A percentile compares a stretch with the other conserved stretches of the same genome.
These are phyloP conservation scores for Chalciporus piperatus DNA, from an alignment of 768 basidiomycete genomes.

Conservation along the genomic window DNA sequence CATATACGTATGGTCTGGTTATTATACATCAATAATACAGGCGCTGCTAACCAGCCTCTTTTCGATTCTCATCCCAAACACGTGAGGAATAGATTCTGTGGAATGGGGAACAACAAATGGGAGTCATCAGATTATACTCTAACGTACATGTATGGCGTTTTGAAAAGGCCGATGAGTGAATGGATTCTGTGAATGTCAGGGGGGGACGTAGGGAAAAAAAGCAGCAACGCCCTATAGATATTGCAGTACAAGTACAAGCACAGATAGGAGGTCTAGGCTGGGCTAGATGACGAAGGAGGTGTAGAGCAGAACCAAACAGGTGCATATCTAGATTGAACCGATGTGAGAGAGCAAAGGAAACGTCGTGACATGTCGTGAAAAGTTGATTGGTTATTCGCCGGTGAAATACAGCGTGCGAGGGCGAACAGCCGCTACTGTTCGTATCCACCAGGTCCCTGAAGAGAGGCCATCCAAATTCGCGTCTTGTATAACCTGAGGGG, in stretches of 20 bases:
- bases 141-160: constrained; percentile 11
- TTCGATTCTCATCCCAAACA: constrained; percentile 4
- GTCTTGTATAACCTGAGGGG: constrained; percentile 84
- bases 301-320: neutral
- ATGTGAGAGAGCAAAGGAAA: constrained; percentile 4
- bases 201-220: neutral
- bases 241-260: constrained; percentile 24
- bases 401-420: constrained; percentile 1
- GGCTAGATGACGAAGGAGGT: constrained; percentile 29
- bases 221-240: constrained; percentile 19
- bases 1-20: constrained; percentile 10
- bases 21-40: constrained; percentile 31
- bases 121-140: constrained; percentile 2
- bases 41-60: constrained; percentile 6
- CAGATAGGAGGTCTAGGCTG: constrained; percentile 26
- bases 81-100: neutral
- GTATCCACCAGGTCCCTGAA: constrained; percentile 49
- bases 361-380: constrained; percentile 25
- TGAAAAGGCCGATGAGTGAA: neutral
- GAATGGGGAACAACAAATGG: neutral
- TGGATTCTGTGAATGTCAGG: neutral
- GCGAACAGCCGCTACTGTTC: constrained; percentile 37
- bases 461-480: constrained; percentile 92
- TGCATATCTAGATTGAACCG: constrained; percentile 33
- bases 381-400: constrained; percentile 17